phyloP scores from a whole-genome alignment of 345 rosid genomes.

The Eucalyptus polyanthemos region DNA sequence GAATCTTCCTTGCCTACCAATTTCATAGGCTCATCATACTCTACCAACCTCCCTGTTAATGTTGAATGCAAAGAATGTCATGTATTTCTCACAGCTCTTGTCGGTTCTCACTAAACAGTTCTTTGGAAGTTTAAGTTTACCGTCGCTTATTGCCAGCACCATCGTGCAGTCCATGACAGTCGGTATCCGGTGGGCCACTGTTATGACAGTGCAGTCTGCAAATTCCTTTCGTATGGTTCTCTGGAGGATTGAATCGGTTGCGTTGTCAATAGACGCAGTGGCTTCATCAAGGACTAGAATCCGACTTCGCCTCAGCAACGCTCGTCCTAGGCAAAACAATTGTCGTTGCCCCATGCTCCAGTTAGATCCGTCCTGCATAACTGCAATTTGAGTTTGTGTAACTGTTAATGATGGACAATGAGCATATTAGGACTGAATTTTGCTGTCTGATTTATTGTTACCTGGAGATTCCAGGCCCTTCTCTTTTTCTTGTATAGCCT shows the following conservation, averaged over 20 bases:
- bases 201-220: slow-evolving; percentile 40
- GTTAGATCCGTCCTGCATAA: slow-evolving; percentile 48
- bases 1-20: background rate
- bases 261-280: slow-evolving; percentile 51
- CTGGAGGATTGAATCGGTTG: slow-evolving; percentile 44
- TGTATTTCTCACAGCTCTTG: background rate
- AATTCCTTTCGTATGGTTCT: slow-evolving; percentile 38
- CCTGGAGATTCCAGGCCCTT: slow-evolving; percentile 18
- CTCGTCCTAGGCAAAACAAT: slow-evolving; percentile 55
- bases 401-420: background rate
- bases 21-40: slow-evolving; percentile 4
- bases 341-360: slow-evolving; percentile 66
- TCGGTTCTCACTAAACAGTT: background rate
- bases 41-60: slow-evolving; percentile 1
- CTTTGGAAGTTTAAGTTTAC: background rate
- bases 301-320: slow-evolving; percentile 30
- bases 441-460: background rate
- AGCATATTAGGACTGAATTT: background rate
- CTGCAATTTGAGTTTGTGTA: slow-evolving; percentile 2
- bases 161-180: slow-evolving; percentile 52
- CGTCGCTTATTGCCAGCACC: slow-evolving; percentile 47
- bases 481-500: slow-evolving; percentile 14
- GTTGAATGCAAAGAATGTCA: background rate
- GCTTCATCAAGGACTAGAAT: slow-evolving; percentile 60
- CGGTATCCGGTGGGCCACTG: slow-evolving; percentile 60